A percentile compares a stretch with the other conserved stretches of the same genome.
Conservation (phyloP, 495 filamentous ascomycete genomes). For the Haplographium delicatum region DNA sequence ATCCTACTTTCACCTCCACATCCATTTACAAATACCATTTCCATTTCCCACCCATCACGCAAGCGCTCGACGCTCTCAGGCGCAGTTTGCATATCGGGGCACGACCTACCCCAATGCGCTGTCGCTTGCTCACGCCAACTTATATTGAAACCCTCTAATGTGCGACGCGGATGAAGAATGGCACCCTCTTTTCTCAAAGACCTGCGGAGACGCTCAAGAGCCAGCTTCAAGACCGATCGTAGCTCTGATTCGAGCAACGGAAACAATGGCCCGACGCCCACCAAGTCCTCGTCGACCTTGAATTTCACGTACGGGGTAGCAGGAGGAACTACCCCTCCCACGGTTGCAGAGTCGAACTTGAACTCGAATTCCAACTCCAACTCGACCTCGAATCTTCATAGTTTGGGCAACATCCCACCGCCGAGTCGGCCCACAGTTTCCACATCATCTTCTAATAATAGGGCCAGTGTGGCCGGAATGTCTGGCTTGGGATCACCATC, state of each 20-base stretch:
- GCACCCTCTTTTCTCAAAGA: constrained; percentile 69
- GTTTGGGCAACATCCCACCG: constrained; percentile 39
- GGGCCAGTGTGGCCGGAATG: constrained; percentile 48
- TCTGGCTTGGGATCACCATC: constrained; percentile 47
- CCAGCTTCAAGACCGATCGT: constrained; percentile 54
- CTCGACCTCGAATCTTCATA: constrained; percentile 52
- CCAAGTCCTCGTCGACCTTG: constrained; percentile 60
- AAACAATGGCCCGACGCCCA: constrained; percentile 43
- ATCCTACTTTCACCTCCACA: too few relatives aligned
- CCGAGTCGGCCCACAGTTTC: constrained; percentile 37
- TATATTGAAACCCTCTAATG: too few relatives aligned
- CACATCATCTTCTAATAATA: constrained; percentile 44
- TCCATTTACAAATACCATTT: too few relatives aligned
- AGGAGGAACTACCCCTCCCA: constrained; percentile 47
- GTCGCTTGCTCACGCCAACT: too few relatives aligned
- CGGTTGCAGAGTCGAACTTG: constrained; percentile 32
- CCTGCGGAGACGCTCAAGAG: constrained; percentile 66
- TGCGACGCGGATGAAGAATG: constrained; percentile 15
- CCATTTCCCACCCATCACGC: background rate
- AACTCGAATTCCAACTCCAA: constrained; percentile 44
- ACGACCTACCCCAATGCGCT: too few relatives aligned
- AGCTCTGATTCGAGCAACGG: constrained; percentile 49
- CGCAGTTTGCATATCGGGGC: too few relatives aligned
- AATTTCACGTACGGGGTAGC: constrained; percentile 53
- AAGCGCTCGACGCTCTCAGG: background rate